Evolutionary conservation across 345 rosid species (phyloP).

Genomic region (Schrenkiella parvula): DNA sequence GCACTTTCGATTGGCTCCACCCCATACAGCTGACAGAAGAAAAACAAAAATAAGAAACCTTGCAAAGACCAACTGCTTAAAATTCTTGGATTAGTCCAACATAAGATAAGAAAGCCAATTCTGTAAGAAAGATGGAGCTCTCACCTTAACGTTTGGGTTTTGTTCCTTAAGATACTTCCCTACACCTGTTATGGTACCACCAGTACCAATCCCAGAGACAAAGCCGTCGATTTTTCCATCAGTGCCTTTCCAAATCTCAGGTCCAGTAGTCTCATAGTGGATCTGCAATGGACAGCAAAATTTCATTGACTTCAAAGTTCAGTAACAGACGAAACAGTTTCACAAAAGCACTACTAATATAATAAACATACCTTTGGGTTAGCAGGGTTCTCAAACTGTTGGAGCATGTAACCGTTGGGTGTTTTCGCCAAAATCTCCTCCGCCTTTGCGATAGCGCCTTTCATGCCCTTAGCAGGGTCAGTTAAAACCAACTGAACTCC

Average conservation of each 20-base stretch:
- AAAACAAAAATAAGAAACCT: slow-evolving; percentile 17
- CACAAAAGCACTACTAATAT: background rate
- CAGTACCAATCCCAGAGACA: slow-evolving; percentile 94
- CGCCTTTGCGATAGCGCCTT: slow-evolving; percentile 92
- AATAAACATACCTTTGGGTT: slow-evolving; percentile 68
- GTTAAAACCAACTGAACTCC: slow-evolving; percentile 87
- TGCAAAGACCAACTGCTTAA: background rate
- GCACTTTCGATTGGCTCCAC: slow-evolving; percentile 87
- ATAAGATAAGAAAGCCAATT: too few relatives aligned
- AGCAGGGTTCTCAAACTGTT: slow-evolving; percentile 88
- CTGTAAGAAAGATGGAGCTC: background rate
- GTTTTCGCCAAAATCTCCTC: slow-evolving; percentile 77
- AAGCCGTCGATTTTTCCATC: slow-evolving; percentile 78
- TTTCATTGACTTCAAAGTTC: background rate
- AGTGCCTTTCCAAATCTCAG: slow-evolving; percentile 86
- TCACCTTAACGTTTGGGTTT: slow-evolving; percentile 69
- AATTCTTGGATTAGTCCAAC: too few relatives aligned
- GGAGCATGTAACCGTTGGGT: slow-evolving; percentile 79
- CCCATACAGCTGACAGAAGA: slow-evolving; percentile 56
- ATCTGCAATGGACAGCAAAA: slow-evolving; percentile 37
- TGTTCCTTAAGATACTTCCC: slow-evolving; percentile 87
- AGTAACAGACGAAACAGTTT: background rate
- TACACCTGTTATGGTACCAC: slow-evolving; percentile 86
- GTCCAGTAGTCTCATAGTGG: slow-evolving; percentile 93
- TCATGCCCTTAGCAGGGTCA: slow-evolving; percentile 87